These are phyloP conservation scores for Rubia yunnanensis DNA, from an alignment of 257 asterid species.

Conservation along the genomic window DNA sequence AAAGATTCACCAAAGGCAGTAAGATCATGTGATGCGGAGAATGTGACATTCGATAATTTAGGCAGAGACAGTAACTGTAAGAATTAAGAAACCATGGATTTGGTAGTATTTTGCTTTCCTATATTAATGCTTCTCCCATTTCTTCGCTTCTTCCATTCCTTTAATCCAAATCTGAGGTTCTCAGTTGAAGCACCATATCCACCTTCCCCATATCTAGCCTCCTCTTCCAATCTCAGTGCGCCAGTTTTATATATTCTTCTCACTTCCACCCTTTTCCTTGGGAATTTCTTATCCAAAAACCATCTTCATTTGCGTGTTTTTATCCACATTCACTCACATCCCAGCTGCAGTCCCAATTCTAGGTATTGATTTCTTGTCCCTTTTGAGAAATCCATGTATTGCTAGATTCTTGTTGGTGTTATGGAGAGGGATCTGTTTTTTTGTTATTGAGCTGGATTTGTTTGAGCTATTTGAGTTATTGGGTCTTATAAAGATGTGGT, in stretches of 20 bases:
- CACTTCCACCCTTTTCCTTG: not conserved
- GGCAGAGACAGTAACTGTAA: not conserved
- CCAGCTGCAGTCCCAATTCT: too few species aligned
- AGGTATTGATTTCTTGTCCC: not conserved
- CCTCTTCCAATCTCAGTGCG: not conserved
- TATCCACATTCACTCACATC: not conserved
- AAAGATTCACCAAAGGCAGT: not conserved
- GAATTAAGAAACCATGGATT: not conserved
- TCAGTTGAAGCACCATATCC: not conserved
- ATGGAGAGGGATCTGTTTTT: not conserved
- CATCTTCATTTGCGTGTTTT: not conserved
- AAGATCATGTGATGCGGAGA: not conserved
- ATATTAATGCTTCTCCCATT: not conserved
- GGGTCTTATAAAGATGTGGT: not conserved
- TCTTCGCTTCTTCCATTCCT: conserved; percentile 1
- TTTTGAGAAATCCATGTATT: not conserved
- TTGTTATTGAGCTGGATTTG: not conserved
- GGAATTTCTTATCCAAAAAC: not conserved
- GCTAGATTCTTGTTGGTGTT: not conserved
- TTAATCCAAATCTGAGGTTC: not conserved
- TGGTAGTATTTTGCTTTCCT: not conserved
- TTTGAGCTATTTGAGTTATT: not conserved
- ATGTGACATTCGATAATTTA: not conserved
- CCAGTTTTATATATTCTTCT: not conserved
- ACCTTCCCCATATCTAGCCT: conserved; percentile 1